A percentile compares a stretch with the other conserved stretches of the same genome.
These are phyloP conservation scores for Trifolium dubium DNA, from an alignment of 306 rosid species.

Conservation along the genomic window DNA sequence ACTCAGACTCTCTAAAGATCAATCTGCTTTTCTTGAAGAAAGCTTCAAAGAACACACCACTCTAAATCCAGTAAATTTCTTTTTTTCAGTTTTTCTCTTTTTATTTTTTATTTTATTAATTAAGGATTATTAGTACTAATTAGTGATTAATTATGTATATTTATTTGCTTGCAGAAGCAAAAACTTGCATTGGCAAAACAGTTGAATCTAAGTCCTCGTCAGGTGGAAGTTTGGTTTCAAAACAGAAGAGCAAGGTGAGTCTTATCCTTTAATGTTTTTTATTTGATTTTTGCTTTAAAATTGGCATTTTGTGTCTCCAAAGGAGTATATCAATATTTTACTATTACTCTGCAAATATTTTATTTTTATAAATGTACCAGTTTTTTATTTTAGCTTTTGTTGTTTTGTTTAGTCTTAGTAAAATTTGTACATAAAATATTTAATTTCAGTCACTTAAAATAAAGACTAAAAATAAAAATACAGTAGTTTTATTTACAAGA, in stretches of 20 bases:
- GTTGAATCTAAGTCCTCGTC: slow-evolving; percentile 89
- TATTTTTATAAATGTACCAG: too few species aligned
- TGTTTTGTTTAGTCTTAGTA: too few species aligned
- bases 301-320: too few species aligned
- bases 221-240: slow-evolving; percentile 99
- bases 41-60: slow-evolving; percentile 96
- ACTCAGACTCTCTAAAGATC: slow-evolving; percentile 90
- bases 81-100: too few species aligned
- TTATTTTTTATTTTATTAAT: not conserved
- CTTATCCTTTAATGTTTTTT: not conserved
- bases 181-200: slow-evolving; percentile 85
- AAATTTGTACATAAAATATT: too few species aligned
- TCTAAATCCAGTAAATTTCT: slow-evolving; percentile 69
- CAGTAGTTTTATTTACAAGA: too few species aligned
- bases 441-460: too few species aligned
- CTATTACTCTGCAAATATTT: too few species aligned
- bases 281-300: not conserved
- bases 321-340: too few species aligned
- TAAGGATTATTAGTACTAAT: not conserved
- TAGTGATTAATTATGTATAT: not conserved
- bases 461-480: too few species aligned
- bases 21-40: slow-evolving; percentile 94
- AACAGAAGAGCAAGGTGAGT: slow-evolving; percentile 94
- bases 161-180: slow-evolving; percentile 65
- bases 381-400: too few species aligned